Conservation (phyloP, 352 stramenopile species). For the Globisporangium barbulae region DNA sequence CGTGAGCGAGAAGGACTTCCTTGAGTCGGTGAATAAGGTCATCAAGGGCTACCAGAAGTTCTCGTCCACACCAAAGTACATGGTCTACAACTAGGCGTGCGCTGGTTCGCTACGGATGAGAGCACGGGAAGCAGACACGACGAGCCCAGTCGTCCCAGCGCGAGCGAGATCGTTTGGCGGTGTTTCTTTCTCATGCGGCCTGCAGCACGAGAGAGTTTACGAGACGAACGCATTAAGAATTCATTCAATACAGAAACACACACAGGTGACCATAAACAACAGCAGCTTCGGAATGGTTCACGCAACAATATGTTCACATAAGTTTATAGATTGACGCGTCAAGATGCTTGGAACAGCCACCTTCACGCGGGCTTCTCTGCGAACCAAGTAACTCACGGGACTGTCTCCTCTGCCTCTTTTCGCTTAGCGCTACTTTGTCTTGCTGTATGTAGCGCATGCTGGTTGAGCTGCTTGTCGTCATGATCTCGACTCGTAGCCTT, state of each 20-base stretch:
- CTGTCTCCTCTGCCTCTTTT: background rate
- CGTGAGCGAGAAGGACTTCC: conserved; percentile 99
- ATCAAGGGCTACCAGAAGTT: conserved; percentile 99
- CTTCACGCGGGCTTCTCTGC: conserved; percentile 1
- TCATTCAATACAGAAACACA: conserved; percentile 8
- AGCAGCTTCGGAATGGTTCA: conserved; percentile 1
- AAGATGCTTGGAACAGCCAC: background rate
- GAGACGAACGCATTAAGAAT: conserved; percentile 1
- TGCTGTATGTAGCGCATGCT: background rate
- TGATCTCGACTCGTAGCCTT: background rate
- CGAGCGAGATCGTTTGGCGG: background rate
- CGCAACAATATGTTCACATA: conserved; percentile 20
- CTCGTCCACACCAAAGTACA: conserved; percentile 99
- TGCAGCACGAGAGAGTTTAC: background rate
- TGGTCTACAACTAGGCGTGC: conserved; percentile 95
- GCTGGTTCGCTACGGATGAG: background rate
- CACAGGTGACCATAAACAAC: background rate
- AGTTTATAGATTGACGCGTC: conserved; percentile 10
- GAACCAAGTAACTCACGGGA: background rate
- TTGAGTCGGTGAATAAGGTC: conserved; percentile 99
- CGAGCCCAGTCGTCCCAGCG: background rate
- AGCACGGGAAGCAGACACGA: background rate
- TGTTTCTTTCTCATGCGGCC: background rate
- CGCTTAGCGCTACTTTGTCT: background rate
- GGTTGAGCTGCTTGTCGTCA: background rate